These are phyloP conservation scores for Diplodia corticola DNA, from an alignment of 2,329 filamentous ascomycete species.

Conservation along the genomic window DNA sequence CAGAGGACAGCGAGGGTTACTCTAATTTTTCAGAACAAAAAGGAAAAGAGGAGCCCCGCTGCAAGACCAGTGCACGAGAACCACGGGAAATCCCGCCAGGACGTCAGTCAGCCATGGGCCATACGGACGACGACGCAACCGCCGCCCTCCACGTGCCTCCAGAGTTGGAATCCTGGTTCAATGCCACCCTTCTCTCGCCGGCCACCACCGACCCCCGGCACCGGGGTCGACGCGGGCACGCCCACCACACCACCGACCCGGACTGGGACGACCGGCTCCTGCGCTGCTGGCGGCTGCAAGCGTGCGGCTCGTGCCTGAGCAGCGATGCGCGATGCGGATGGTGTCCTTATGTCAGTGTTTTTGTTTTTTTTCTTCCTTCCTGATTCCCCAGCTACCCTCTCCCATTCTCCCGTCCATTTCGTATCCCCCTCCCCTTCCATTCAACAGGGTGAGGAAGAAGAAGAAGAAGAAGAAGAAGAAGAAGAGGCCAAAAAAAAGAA, in stretches of 20 bases:
- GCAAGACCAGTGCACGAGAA: not conserved
- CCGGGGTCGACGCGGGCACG: not conserved
- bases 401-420: no score
- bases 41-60: not conserved
- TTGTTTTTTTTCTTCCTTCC: not conserved
- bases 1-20: not conserved
- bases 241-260: not conserved
- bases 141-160: not conserved
- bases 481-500: no score
- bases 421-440: not conserved
- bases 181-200: not conserved
- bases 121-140: not conserved
- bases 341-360: conserved; percentile 44
- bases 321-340: conserved; percentile 41
- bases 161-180: not conserved
- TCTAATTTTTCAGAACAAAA: no score
- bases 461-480: not conserved
- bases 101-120: not conserved
- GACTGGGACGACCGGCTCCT: conserved; percentile 25
- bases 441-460: no score
- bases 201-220: no score
- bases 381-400: no score
- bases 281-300: conserved; percentile 35
- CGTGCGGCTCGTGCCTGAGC: conserved; percentile 34
- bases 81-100: not conserved